Evolutionary conservation across 2,329 filamentous ascomycete species (phyloP).

Genomic region (Ambrosiella xylebori): DNA sequence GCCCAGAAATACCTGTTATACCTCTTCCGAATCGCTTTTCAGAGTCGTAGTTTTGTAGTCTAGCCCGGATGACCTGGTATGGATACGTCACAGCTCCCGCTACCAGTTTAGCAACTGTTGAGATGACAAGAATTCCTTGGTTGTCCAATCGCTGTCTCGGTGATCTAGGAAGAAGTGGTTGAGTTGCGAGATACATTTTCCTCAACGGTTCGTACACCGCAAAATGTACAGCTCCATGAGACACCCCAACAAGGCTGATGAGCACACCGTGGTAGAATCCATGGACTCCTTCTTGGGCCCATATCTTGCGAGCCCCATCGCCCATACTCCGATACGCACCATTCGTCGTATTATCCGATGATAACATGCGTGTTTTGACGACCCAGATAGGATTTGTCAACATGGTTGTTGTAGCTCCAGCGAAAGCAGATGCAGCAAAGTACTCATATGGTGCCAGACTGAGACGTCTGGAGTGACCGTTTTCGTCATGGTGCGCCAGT

Average conservation of each 20-base stretch:
- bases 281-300: slow-evolving; percentile 49
- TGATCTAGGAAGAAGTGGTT: slow-evolving; percentile 18
- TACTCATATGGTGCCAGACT: slow-evolving; percentile 51
- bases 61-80: slow-evolving; percentile 77
- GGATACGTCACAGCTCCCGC: slow-evolving; percentile 87
- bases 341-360: slow-evolving; percentile 53
- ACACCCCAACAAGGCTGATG: slow-evolving; percentile 70
- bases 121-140: slow-evolving; percentile 63
- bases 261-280: slow-evolving; percentile 82
- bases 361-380: slow-evolving; percentile 92
- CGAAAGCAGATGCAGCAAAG: slow-evolving; percentile 56
- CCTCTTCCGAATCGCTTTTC: slow-evolving; percentile 56
- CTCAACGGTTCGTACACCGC: slow-evolving; percentile 71
- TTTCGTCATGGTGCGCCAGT: slow-evolving; percentile 11
- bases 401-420: slow-evolving; percentile 58
- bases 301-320: slow-evolving; percentile 50
- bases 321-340: slow-evolving; percentile 71
- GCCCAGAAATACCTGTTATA: slow-evolving; percentile 48
- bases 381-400: slow-evolving; percentile 97
- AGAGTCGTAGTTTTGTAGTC: slow-evolving; percentile 79
- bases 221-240: slow-evolving; percentile 88
- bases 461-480: slow-evolving; percentile 16
- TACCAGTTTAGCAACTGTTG: slow-evolving; percentile 66
- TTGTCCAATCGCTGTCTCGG: slow-evolving; percentile 24
- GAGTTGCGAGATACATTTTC: slow-evolving; percentile 31